Evolutionary conservation across 177 flowering plant genomes (phyloP).

Genomic region (Vitis hybrid): DNA sequence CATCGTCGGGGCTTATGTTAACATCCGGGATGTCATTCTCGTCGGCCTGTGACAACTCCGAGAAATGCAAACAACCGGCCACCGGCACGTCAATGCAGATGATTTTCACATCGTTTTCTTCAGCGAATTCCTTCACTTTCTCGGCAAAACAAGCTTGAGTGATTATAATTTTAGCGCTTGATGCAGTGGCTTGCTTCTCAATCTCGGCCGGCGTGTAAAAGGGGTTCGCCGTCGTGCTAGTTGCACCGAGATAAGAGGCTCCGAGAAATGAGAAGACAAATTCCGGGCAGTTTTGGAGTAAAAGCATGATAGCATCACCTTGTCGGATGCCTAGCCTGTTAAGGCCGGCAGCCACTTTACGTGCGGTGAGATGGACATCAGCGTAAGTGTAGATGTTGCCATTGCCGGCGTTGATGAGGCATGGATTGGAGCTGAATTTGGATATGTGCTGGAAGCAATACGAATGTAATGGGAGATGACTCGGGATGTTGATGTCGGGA

Average conservation of each 20-base stretch:
- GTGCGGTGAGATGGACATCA: slow-evolving; percentile 31
- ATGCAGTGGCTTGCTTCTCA: slow-evolving; percentile 56
- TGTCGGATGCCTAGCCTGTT: slow-evolving; percentile 23
- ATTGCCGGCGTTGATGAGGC: slow-evolving; percentile 27
- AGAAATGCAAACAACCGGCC: slow-evolving; percentile 50
- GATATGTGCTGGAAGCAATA: slow-evolving; percentile 26
- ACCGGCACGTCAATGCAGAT: slow-evolving; percentile 46
- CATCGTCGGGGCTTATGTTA: slow-evolving; percentile 62
- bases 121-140: slow-evolving; percentile 44
- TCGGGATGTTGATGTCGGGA: slow-evolving; percentile 33
- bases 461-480: slow-evolving; percentile 27
- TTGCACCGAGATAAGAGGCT: slow-evolving; percentile 31
- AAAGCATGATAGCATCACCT: slow-evolving; percentile 29
- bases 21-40: slow-evolving; percentile 50
- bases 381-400: slow-evolving; percentile 22
- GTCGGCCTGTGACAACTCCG: slow-evolving; percentile 48
- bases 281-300: slow-evolving; percentile 32
- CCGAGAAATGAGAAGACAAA: slow-evolving; percentile 35
- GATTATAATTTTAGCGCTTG: slow-evolving; percentile 46
- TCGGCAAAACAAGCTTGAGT: slow-evolving; percentile 52
- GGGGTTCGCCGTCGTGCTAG: slow-evolving; percentile 36
- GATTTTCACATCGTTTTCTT: slow-evolving; percentile 35
- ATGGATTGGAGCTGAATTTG: slow-evolving; percentile 9
- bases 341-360: slow-evolving; percentile 31
- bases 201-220: slow-evolving; percentile 36